These are phyloP conservation scores for Schizosaccharomyces lindneri DNA, from an alignment of 805 yeast genomes.

Conservation along the genomic window DNA sequence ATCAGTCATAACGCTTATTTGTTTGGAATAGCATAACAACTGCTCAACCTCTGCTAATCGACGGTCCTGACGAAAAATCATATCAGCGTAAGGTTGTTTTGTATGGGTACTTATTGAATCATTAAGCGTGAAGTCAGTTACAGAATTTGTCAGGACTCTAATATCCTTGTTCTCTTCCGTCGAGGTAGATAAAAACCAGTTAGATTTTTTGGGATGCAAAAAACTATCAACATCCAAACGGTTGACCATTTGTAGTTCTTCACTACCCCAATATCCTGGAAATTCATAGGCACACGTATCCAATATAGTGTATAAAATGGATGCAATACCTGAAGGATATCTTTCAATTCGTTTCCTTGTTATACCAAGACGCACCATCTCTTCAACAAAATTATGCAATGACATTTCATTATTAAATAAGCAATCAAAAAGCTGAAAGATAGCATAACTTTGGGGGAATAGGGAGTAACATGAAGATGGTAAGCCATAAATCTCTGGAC, in stretches of 20 bases:
- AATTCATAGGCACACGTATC: conserved; percentile 26
- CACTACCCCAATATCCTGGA: conserved; percentile 23
- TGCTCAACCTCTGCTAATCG: conserved; percentile 55
- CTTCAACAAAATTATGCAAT: conserved; percentile 28
- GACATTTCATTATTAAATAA: conserved; percentile 29
- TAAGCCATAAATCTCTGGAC: neutral
- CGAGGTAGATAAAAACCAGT: conserved; percentile 7
- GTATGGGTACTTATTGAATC: conserved; percentile 16
- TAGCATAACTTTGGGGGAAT: conserved; percentile 1
- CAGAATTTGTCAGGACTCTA: conserved; percentile 20
- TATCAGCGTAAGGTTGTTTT: conserved; percentile 44
- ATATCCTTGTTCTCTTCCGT: conserved; percentile 8
- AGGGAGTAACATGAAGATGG: neutral
- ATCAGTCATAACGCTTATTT: conserved; percentile 23
- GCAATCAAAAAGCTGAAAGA: neutral
- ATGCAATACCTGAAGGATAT: conserved; percentile 45
- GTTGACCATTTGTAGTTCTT: conserved; percentile 30
- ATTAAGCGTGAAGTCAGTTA: conserved; percentile 9
- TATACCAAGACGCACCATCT: neutral
- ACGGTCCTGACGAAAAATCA: conserved; percentile 54
- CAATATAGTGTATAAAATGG: conserved; percentile 28
- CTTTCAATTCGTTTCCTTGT: conserved; percentile 36
- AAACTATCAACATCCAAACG: conserved; percentile 32
- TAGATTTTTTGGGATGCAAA: conserved; percentile 3
- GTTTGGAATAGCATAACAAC: conserved; percentile 41